phyloP scores from a whole-genome alignment of 1,284 basidiomycete species.

The Xerocomus nothofagi region DNA sequence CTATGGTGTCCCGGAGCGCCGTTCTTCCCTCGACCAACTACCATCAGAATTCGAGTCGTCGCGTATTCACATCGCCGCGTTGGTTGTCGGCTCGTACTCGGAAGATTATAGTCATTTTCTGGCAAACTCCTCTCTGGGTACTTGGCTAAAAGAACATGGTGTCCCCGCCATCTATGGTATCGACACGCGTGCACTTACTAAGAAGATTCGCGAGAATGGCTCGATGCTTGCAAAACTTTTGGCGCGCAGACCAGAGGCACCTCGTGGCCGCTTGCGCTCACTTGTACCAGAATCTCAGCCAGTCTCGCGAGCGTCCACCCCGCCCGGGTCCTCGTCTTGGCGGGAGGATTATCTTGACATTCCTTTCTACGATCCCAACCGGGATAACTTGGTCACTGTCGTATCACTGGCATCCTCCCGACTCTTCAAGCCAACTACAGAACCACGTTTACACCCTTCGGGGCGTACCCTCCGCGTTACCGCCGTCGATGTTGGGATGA shows the following conservation, averaged over 20 bases:
- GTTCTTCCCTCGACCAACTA: slow-evolving; percentile 54
- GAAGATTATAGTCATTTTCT: slow-evolving; percentile 96
- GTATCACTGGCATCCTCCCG: slow-evolving; percentile 79
- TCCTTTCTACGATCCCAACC: slow-evolving; percentile 89
- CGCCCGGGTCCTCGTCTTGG: slow-evolving; percentile 61
- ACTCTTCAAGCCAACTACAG: slow-evolving; percentile 64
- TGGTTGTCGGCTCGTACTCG: slow-evolving; percentile 94
- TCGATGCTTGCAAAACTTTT: slow-evolving; percentile 88
- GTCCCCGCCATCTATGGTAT: slow-evolving; percentile 96
- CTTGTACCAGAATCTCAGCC: slow-evolving; percentile 39
- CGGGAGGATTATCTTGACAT: slow-evolving; percentile 79
- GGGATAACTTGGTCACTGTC: slow-evolving; percentile 85
- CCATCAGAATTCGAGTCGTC: slow-evolving; percentile 91
- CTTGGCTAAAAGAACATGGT: slow-evolving; percentile 95
- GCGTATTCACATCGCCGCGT: slow-evolving; percentile 89
- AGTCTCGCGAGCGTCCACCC: slow-evolving; percentile 55
- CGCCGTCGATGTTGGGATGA: slow-evolving; percentile 98
- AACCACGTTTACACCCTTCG: slow-evolving; percentile 73
- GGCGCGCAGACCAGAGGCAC: slow-evolving; percentile 51
- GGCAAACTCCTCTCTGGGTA: slow-evolving; percentile 82
- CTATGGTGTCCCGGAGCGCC: slow-evolving; percentile 93
- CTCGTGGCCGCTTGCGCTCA: slow-evolving; percentile 36
- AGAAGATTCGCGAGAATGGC: slow-evolving; percentile 93
- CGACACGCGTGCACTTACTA: slow-evolving; percentile 96
- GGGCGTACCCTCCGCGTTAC: slow-evolving; percentile 82